Evolutionary conservation across 129 eudicot genomes (phyloP), one percentile per base, ranked within the genome.

Genomic region (Kitagawia praeruptora): DNA sequence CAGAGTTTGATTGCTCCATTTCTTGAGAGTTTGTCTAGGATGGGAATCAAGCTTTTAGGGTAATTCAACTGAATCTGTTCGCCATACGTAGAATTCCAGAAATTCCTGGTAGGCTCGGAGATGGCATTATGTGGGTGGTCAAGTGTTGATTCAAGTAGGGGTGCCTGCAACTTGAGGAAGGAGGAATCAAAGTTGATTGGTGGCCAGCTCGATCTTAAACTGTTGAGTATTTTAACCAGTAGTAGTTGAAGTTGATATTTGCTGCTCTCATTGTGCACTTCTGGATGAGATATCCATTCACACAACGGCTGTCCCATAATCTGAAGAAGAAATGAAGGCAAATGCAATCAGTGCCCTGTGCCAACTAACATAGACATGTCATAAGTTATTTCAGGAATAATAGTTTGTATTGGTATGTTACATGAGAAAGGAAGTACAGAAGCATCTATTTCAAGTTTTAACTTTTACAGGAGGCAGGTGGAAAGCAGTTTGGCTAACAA

Each of bases 41-140:
- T 83, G 6, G 92, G 91, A 78, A 91, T 81, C 27, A 93, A 77
- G 82, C 75, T 83, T 74, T 81, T 88, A 42, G 98, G 98, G 81
- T 85, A 87, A 63, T 85, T 92, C 85, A 89, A 80, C 40, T 83
- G 86, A 79, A 54, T 82, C 81, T 89, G 93, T 70, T 71, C 72
- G 10, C 91, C 94, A 37, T 84, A 93, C 8, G 96, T 87, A 1
- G 91, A 86, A 66, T 93, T 93, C 98, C 98, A 91, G 56, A 93
- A 93, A 34, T 84, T 75, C 44, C 86, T 81, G 37, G 94, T 90
- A 25, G 94, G 81, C 18, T 87, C 79, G 0, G 93, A 87, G 79
- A 91, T 84, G 82, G 82, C 77, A 27, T 82, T 83, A 49, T 89
- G 85, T 67, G 88, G 88, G 81, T 93, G 98, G 79, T 86, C 88